Evolutionary conservation across 2,329 filamentous ascomycete species (phyloP).

Genomic region (Lasiodiplodia theobromae): DNA sequence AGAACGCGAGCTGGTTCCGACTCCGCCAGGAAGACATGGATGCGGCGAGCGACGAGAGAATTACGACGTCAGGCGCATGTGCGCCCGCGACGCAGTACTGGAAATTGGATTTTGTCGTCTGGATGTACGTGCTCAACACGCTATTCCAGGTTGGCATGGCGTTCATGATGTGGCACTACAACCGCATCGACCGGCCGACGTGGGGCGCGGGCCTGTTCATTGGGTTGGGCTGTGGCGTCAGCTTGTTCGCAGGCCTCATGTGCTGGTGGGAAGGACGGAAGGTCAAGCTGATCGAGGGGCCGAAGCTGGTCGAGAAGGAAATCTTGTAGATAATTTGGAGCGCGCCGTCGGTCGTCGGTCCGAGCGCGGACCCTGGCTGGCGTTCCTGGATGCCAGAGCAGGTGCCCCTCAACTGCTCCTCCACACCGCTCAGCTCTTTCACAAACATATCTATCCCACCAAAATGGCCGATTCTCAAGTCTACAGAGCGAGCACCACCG

Average conservation of each 20-base stretch:
- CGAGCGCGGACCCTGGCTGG: conserved; percentile 7
- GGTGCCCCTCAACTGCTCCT: conserved; percentile 18
- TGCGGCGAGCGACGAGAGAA: conserved; percentile 51
- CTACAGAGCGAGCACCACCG: conserved; percentile 93
- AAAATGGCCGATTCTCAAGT: conserved; percentile 60
- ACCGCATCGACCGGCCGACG: conserved; percentile 71
- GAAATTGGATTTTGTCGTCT: conserved; percentile 82
- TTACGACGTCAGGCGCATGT: conserved; percentile 65
- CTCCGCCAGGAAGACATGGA: conserved; percentile 65
- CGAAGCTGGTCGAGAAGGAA: conserved; percentile 18
- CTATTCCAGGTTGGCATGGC: conserved; percentile 78
- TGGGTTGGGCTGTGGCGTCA: conserved; percentile 71
- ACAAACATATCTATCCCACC: conserved; percentile 4
- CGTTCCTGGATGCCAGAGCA: background rate
- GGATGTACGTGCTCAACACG: conserved; percentile 80
- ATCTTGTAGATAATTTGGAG: background rate
- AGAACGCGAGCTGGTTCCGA: conserved; percentile 61
- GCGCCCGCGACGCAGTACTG: conserved; percentile 72
- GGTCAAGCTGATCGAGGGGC: conserved; percentile 20
- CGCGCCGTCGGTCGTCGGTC: background rate
- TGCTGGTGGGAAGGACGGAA: conserved; percentile 18
- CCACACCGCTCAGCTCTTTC: conserved; percentile 17
- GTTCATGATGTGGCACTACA: conserved; percentile 84
- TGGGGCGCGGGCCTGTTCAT: conserved; percentile 85
- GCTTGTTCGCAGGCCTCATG: conserved; percentile 11